These are phyloP conservation scores for Backusella westeae DNA, from an alignment of 192 early-diverging fungal genomes.

Conservation along the genomic window DNA sequence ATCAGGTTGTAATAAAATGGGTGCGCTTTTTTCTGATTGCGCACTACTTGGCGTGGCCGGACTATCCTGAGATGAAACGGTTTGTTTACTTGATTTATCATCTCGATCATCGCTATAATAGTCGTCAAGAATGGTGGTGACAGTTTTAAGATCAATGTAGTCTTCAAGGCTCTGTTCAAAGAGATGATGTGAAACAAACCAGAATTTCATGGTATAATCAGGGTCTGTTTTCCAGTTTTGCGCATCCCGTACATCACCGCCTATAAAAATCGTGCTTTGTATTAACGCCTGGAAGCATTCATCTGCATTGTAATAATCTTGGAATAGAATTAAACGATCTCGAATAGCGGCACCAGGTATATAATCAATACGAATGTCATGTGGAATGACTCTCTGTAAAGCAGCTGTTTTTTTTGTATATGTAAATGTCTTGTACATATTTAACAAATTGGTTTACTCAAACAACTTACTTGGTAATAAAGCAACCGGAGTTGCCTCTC, in stretches of 20 bases:
- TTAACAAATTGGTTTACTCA: background rate
- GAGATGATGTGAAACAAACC: constrained; percentile 30
- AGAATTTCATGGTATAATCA: constrained; percentile 20
- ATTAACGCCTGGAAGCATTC: constrained; percentile 28
- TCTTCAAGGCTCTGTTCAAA: constrained; percentile 7
- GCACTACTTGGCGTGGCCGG: background rate
- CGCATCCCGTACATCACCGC: constrained; percentile 22
- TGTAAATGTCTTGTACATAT: too few relatives aligned
- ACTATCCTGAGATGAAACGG: background rate
- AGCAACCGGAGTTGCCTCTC: background rate
- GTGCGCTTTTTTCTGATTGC: background rate
- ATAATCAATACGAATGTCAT: constrained; percentile 35
- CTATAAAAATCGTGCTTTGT: constrained; percentile 20
- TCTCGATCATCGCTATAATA: constrained; percentile 4
- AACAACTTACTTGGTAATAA: constrained; percentile 24
- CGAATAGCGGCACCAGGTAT: constrained; percentile 26
- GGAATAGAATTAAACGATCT: constrained; percentile 36
- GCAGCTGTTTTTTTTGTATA: constrained; percentile 15
- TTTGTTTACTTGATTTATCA: background rate
- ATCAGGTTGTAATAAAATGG: background rate
- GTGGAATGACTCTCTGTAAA: constrained; percentile 27
- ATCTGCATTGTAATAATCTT: constrained; percentile 28
- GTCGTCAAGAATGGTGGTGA: background rate
- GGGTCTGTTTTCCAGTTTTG: constrained; percentile 24
- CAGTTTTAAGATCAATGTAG: background rate